These are phyloP conservation scores for Skeletonema potamos DNA, from an alignment of 108 stramenopile species.

Conservation along the genomic window DNA sequence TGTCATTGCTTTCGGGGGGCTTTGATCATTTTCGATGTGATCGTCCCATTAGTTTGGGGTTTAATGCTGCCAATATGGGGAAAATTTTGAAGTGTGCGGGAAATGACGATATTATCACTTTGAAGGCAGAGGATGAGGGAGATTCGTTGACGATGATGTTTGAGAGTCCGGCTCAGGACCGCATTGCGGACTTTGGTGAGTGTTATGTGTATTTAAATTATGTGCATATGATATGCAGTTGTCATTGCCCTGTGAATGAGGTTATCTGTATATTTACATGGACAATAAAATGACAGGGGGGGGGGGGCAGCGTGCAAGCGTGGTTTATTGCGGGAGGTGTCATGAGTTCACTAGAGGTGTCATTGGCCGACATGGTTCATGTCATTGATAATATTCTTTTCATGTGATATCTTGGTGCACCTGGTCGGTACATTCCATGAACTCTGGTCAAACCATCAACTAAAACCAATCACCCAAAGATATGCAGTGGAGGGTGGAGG, in stretches of 20 bases:
- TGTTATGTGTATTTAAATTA: neutral
- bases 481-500: too few relatives aligned
- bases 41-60: slow-evolving; percentile 87
- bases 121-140: slow-evolving; percentile 94
- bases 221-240: neutral
- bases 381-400: neutral
- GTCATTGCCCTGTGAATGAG: neutral
- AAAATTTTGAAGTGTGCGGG: slow-evolving; percentile 99
- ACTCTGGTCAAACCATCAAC: neutral
- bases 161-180: slow-evolving; percentile 75
- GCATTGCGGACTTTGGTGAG: slow-evolving; percentile 97
- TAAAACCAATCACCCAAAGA: too few relatives aligned
- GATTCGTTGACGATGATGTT: slow-evolving; percentile 94
- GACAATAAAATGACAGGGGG: neutral
- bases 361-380: neutral
- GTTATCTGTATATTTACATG: too few relatives aligned
- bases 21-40: slow-evolving; percentile 99
- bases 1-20: slow-evolving; percentile 74
- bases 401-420: neutral
- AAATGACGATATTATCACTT: slow-evolving; percentile 93
- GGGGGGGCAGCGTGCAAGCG: neutral
- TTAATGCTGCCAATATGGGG: slow-evolving; percentile 93
- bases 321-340: neutral
- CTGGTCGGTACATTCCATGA: neutral
- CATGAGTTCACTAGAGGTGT: neutral